These are phyloP conservation scores for Penicillium verrucosum DNA, from an alignment of 2,329 filamentous ascomycete genomes.

Conservation along the genomic window DNA sequence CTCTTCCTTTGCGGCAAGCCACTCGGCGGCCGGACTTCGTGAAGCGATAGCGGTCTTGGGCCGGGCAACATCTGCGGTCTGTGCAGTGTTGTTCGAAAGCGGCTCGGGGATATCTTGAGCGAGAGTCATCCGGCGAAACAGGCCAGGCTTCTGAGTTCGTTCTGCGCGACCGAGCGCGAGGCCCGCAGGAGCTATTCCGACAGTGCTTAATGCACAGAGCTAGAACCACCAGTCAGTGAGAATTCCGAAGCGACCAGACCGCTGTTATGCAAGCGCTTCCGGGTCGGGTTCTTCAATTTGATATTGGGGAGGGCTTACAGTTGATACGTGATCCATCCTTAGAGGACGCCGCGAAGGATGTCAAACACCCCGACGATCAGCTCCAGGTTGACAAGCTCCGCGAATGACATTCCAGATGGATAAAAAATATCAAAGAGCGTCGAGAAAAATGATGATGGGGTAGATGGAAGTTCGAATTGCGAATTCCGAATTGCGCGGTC, in stretches of 20 bases:
- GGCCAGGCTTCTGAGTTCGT: constrained; percentile 33
- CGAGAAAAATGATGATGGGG: constrained; percentile 6
- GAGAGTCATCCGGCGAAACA: constrained; percentile 28
- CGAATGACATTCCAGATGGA: constrained; percentile 36
- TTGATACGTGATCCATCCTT: constrained; percentile 44
- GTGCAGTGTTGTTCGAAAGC: constrained; percentile 11
- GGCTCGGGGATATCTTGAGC: constrained; percentile 20
- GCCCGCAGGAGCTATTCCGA: constrained; percentile 59
- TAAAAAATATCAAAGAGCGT: constrained; percentile 17
- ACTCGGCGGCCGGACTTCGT: constrained; percentile 14
- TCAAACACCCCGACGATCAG: constrained; percentile 33
- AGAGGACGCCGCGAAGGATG: constrained; percentile 29
- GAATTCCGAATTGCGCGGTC: constrained; percentile 2
- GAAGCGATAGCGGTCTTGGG: constrained; percentile 22
- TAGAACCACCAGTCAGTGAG: constrained; percentile 29
- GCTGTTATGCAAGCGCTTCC: neutral
- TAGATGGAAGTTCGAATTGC: constrained; percentile 8
- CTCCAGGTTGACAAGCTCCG: constrained; percentile 31
- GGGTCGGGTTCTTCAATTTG: neutral
- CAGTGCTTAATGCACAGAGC: constrained; percentile 63
- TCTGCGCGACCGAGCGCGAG: constrained; percentile 55
- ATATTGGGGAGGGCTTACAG: constrained; percentile 25
- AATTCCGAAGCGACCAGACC: neutral
- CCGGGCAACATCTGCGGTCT: constrained; percentile 14
- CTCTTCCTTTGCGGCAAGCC: constrained; percentile 14